Conservation (phyloP, 129 eudicot genomes). For the Flaveria robusta region DNA sequence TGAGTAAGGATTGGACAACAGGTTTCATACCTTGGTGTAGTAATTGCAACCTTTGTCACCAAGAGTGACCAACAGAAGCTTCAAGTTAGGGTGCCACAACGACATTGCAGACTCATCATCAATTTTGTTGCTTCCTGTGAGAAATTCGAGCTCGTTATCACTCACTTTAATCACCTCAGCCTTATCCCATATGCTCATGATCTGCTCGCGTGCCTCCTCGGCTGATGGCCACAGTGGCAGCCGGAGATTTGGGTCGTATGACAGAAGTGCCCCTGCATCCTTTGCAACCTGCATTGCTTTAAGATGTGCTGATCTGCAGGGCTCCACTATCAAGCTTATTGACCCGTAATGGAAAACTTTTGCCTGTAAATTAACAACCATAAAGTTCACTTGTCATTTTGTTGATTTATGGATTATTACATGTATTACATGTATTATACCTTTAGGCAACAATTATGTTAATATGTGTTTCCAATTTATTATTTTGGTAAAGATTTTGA, state of each 20-base stretch:
- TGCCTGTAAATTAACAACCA: conserved; percentile 46
- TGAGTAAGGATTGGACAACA: not conserved
- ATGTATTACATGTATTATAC: not conserved
- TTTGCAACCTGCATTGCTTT: conserved; percentile 96
- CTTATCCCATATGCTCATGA: conserved; percentile 93
- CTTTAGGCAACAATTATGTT: not conserved
- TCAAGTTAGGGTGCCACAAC: conserved; percentile 86
- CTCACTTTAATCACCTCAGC: conserved; percentile 95
- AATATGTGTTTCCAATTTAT: not conserved
- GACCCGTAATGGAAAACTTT: conserved; percentile 96
- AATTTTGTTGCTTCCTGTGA: conserved; percentile 73
- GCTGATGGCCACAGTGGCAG: conserved; percentile 94
- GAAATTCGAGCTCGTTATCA: conserved; percentile 88
- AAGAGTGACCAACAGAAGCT: conserved; percentile 91
- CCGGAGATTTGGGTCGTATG: conserved; percentile 92
- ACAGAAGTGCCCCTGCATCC: conserved; percentile 84
- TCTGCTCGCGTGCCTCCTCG: conserved; percentile 78
- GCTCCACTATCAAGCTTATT: conserved; percentile 97
- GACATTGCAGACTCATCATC: conserved; percentile 89
- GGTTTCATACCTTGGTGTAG: conserved; percentile 77
- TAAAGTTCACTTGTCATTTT: not conserved
- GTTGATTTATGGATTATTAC: not conserved
- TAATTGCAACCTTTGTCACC: conserved; percentile 97
- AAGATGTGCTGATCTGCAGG: conserved; percentile 93
- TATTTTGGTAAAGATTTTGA: not conserved